Evolutionary conservation across 768 basidiomycete genomes (phyloP), one percentile per base, ranked within the genome.

Genomic region (Lentinula guzmanii): DNA sequence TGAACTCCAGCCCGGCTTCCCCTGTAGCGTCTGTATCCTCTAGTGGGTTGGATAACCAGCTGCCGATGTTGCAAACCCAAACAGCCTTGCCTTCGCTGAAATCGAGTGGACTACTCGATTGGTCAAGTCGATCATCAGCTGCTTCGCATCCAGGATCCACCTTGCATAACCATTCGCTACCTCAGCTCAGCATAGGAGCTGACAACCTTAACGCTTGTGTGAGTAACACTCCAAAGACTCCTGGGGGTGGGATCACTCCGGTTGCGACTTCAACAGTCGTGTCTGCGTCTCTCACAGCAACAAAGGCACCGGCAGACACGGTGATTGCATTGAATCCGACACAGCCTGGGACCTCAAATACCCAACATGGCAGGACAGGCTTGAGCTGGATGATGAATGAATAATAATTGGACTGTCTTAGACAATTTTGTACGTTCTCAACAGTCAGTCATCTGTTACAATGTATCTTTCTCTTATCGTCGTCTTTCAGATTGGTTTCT

Each of bases 371-470:
- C 11, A 52, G 59, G 39, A 39, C 51, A 37, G 59, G 59, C 24
- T 31, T 60, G 24, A 52, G 50, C n/a, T 60, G 59, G 59, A 60
- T 60, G 59, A 60, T 60, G 59, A 60, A 60, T n/a, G 50, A 42
- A 31, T 60, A 21, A 60, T 4, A 28, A 28, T 28, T 28, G 28
- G 28, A 28, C 28, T 28, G 28, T 28, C 28, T 28, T 28, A 28
- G 28, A 28, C 28, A 28, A 46, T 18, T 46, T 16, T 15, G 16
- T 46, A 16, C 21, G 16, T 46, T 46, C 15, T 18, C 45, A 24
- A 18, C 15, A 16, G 16, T 46, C n/a, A 28, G 37, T 39, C 13
- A 8, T 39, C 37, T 39, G 28, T 28, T 28, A 28, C 5, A 39
- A 39, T 8, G 8, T 39, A 8, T 39, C 0, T 13, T 13, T 39